These are phyloP conservation scores for Nevesoporus exiguus DNA, from an alignment of 768 basidiomycete genomes.

Conservation along the genomic window DNA sequence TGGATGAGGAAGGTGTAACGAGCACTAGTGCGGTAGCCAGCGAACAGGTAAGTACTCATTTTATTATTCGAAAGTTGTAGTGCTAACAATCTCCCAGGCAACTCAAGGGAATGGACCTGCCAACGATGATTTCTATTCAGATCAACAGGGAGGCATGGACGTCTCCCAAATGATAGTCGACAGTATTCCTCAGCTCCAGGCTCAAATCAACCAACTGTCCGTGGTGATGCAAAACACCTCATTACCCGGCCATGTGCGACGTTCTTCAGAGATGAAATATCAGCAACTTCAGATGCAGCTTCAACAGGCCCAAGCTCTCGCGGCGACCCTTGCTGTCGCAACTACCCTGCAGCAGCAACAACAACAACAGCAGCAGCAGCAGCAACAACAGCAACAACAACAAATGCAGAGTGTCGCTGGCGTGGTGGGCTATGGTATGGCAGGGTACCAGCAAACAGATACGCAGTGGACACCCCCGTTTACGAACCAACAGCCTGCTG, in stretches of 20 bases:
- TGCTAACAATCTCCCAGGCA: conserved; percentile 16
- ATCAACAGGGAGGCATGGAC: conserved; percentile 70
- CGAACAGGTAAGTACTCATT: conserved; percentile 36
- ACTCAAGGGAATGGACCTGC: conserved; percentile 27
- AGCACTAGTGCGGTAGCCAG: conserved; percentile 16
- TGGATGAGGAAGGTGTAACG: conserved; percentile 40
- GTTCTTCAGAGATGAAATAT: conserved; percentile 79
- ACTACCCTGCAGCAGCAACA: conserved; percentile 55
- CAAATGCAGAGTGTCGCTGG: conserved; percentile 31
- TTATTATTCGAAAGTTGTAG: not conserved
- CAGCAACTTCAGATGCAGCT: conserved; percentile 78
- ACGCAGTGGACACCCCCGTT: conserved; percentile 47
- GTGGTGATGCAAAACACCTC: conserved; percentile 77
- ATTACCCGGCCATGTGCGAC: conserved; percentile 67
- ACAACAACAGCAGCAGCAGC: conserved; percentile 44
- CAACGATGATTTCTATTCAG: conserved; percentile 68
- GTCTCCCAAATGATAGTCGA: conserved; percentile 70
- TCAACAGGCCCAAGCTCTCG: conserved; percentile 72
- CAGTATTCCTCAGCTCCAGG: conserved; percentile 78
- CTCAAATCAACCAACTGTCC: conserved; percentile 77
- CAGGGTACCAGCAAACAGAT: conserved; percentile 40
- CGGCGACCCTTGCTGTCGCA: conserved; percentile 59
- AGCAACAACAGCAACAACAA: conserved; percentile 36
- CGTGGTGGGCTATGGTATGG: conserved; percentile 40
- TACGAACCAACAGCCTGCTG: conserved; percentile 59